Conservation (phyloP, 768 basidiomycete species). For the Naganishia kalamii region DNA sequence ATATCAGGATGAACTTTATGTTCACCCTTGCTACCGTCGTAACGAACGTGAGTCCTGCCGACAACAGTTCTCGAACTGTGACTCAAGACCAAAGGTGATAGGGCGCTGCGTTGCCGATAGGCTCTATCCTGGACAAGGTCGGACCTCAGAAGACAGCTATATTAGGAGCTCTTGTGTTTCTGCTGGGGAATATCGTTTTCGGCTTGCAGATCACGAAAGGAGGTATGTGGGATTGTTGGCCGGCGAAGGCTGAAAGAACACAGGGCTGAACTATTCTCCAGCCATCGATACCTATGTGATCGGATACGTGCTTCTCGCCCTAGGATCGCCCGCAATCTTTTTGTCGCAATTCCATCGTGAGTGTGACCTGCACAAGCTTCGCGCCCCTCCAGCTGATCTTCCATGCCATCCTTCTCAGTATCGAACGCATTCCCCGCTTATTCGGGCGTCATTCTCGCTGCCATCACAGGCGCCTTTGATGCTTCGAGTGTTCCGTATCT, state of each 20-base stretch:
- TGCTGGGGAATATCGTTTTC: conserved; percentile 42
- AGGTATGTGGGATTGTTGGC: conserved; percentile 27
- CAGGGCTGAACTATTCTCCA: conserved; percentile 1
- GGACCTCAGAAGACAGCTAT: conserved; percentile 45
- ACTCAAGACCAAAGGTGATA: conserved; percentile 12
- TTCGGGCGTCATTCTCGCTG: conserved; percentile 47
- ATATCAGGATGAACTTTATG: conserved; percentile 43
- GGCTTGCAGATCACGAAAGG: conserved; percentile 32
- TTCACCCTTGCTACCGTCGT: conserved; percentile 46
- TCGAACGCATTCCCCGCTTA: conserved; percentile 48
- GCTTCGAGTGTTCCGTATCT: conserved; percentile 46
- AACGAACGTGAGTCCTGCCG: conserved; percentile 38
- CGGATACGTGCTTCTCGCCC: conserved; percentile 45
- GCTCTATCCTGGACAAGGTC: conserved; percentile 36
- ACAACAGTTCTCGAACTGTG: not conserved
- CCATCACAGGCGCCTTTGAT: conserved; percentile 49
- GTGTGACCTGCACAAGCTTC: not conserved
- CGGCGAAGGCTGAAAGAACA: not conserved
- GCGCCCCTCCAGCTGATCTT: not conserved
- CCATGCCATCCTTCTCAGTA: conserved; percentile 24
- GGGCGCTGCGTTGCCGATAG: conserved; percentile 41
- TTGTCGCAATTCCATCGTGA: conserved; percentile 46
- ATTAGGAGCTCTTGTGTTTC: conserved; percentile 42
- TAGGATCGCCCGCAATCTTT: conserved; percentile 48
- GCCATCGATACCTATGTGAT: conserved; percentile 43